Evolutionary conservation across 345 rosid species (phyloP), one percentile per base, ranked within the genome.

Genomic region (Rhodomyrtus tomentosa): DNA sequence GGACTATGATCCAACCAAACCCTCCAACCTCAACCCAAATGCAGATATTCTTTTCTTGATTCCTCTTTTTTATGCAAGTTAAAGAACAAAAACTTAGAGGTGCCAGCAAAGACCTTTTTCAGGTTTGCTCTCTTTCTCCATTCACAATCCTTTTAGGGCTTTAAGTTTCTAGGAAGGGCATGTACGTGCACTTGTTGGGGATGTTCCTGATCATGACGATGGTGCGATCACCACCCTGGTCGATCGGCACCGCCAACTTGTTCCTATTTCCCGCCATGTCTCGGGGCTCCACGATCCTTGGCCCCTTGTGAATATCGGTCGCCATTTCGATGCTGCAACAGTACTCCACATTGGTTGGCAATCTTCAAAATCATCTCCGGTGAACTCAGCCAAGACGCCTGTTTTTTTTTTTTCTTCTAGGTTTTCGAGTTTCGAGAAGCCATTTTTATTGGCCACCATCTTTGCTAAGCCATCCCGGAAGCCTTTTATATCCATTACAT

Each of bases 181-280:
- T 85, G 18, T 89, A 96, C 96, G 95, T 90, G 91, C 90, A 95
- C 83, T 86, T 88, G 68, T 92, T 96, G 3, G 98, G 99, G 51
- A 96, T 92, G 68, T 95, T 96, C 13, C 90, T 88, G 73, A 95
- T 90, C 98, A 96, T 94, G 18, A 94, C 90, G 4, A 98, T 93
- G 1, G 99, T 93, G 18, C 74, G 15, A 2, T 21, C 40, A 0
- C 89, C 91, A 54, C 89, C 85, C 13, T 80, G 72, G 3, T 49
- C 24, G 25, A 91, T 83, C 24, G 89, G 87, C 36, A 82, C 56
- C 12, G 85, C 87, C 13, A 81, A 84, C 82, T 76, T 85, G 82
- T 82, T 55, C 53, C 48, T 54, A 55, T 55, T 51, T 11, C 52
- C 72, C 76, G 36, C 45, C 79, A 8, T 68, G 24, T 68, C 79